Evolutionary conservation across 306 rosid species (phyloP).

Genomic region (Inga oerstediana): DNA sequence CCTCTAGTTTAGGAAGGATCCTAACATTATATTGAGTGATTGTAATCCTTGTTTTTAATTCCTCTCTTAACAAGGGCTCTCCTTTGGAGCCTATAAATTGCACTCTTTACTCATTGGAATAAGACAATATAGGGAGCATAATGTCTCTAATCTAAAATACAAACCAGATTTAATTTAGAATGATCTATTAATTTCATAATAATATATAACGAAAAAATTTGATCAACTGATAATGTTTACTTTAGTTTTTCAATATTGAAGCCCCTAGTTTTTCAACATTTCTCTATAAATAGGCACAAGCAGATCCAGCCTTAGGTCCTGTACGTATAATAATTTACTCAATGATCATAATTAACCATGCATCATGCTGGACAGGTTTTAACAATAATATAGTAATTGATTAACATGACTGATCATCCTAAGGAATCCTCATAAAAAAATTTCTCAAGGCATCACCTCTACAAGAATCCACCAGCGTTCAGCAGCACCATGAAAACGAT

Average conservation of each 20-base stretch:
- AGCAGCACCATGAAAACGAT: slow-evolving; percentile 86
- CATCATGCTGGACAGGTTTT: background rate
- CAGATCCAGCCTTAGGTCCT: background rate
- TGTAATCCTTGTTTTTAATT: too few species aligned
- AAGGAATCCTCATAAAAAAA: slow-evolving; percentile 17
- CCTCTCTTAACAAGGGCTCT: too few species aligned
- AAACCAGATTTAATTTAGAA: background rate
- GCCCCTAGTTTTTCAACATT: background rate
- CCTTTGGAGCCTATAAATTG: too few species aligned
- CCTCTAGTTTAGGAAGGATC: too few species aligned
- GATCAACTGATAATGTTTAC: background rate
- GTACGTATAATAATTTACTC: background rate
- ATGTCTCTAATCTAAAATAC: too few species aligned
- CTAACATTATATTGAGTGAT: too few species aligned
- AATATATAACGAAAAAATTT: background rate
- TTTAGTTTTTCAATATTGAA: background rate
- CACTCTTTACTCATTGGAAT: too few species aligned
- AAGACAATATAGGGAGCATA: too few species aligned
- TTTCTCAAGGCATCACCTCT: slow-evolving; percentile 59
- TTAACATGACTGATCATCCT: slow-evolving; percentile 7
- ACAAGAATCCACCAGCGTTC: slow-evolving; percentile 98
- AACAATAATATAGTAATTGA: slow-evolving; percentile 10
- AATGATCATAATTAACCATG: background rate
- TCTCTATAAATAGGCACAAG: background rate
- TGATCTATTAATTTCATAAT: background rate